phyloP scores from a whole-genome alignment of 2,329 filamentous ascomycete genomes.

The Stagonosporopsis vannaccii region DNA sequence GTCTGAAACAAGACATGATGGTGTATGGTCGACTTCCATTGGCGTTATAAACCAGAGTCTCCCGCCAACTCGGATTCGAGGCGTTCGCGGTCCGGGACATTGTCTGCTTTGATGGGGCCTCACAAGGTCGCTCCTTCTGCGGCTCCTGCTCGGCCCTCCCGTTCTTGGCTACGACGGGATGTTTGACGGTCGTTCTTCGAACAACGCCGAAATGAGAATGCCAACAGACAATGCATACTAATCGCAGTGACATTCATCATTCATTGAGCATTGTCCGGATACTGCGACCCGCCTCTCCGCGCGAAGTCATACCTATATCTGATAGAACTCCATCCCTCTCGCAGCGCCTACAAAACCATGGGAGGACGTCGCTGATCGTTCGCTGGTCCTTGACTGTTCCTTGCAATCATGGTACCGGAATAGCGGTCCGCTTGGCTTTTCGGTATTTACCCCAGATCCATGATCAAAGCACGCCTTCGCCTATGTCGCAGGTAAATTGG shows the following conservation, averaged over 20 bases:
- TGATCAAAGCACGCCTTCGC: constrained; percentile 2
- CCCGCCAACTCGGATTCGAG: too few species aligned
- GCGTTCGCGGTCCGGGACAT: too few species aligned
- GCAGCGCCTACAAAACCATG: neutral
- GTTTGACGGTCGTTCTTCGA: constrained; percentile 10
- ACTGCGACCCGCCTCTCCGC: neutral
- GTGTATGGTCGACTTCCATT: neutral
- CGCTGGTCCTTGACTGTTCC: neutral
- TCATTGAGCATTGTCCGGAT: neutral
- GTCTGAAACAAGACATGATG: neutral
- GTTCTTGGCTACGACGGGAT: constrained; percentile 5
- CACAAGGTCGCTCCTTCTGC: constrained; percentile 8
- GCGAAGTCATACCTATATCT: neutral
- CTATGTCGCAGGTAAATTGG: constrained; percentile 15
- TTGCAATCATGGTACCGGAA: constrained; percentile 2
- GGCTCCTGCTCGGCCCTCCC: constrained; percentile 15
- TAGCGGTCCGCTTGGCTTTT: constrained; percentile 8
- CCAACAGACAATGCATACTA: neutral
- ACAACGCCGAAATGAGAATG: constrained; percentile 10
- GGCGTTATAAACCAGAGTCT: too few species aligned
- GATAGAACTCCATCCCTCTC: neutral
- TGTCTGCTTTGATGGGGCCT: too few species aligned
- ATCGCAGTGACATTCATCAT: neutral
- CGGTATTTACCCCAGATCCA: constrained; percentile 13
- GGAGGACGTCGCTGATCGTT: neutral